These are phyloP conservation scores for Phenoliferia sp. DNA, from an alignment of 1,284 basidiomycete species.

Conservation along the genomic window DNA sequence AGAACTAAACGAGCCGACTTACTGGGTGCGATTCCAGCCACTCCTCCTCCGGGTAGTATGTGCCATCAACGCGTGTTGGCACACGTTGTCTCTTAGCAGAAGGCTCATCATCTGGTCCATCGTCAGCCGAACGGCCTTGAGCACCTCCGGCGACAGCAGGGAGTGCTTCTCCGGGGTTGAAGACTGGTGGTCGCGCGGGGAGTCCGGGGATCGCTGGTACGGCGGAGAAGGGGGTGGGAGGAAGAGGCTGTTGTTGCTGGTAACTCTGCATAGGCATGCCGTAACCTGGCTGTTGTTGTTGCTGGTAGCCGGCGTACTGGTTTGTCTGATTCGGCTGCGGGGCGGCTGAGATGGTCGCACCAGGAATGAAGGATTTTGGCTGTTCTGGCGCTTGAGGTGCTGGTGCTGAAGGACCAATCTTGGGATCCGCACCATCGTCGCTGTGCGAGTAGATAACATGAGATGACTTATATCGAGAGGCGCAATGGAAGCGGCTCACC, in stretches of 20 bases:
- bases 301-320: background rate
- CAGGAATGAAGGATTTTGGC: conserved; percentile 29
- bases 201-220: conserved; percentile 22
- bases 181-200: conserved; percentile 18
- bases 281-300: background rate
- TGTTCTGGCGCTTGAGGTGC: background rate
- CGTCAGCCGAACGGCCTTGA: conserved; percentile 41
- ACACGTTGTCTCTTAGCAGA: conserved; percentile 77
- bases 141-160: background rate
- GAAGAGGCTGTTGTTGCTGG: conserved; percentile 9
- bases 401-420: conserved; percentile 33
- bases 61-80: conserved; percentile 71
- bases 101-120: conserved; percentile 51
- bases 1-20: conserved; percentile 37
- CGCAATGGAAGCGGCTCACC: background rate
- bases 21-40: conserved; percentile 85
- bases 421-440: conserved; percentile 34
- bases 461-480: no score
- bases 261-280: background rate
- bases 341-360: conserved; percentile 44
- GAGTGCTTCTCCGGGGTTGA: conserved; percentile 19
- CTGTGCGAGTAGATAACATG: conserved; percentile 13
- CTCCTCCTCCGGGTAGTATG: conserved; percentile 70
- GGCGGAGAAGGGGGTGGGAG: conserved; percentile 51
- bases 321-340: conserved; percentile 29